Evolutionary conservation across 768 basidiomycete genomes (phyloP).

Genomic region (Leccinum imitatum): DNA sequence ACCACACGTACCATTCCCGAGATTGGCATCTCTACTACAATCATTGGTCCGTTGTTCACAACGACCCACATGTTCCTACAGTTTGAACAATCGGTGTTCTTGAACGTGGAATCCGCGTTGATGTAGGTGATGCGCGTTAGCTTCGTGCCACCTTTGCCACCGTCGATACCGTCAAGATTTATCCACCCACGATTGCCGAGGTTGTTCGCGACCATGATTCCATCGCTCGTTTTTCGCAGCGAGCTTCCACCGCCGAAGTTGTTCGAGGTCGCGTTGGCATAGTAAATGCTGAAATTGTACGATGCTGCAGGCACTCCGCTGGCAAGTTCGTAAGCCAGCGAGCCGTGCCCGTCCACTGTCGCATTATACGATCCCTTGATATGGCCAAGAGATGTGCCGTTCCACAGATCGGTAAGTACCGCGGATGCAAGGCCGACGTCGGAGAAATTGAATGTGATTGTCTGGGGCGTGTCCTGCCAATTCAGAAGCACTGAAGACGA

Average conservation of each 20-base stretch:
- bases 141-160: constrained; percentile 4
- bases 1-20: neutral
- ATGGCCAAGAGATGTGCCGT: neutral
- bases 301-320: neutral
- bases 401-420: constrained; percentile 10
- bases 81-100: constrained; percentile 6
- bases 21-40: constrained; percentile 8
- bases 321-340: constrained; percentile 8
- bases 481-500: constrained; percentile 7
- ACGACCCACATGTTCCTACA: constrained; percentile 6
- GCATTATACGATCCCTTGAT: neutral
- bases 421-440: constrained; percentile 8
- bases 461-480: constrained; percentile 2
- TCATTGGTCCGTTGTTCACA: neutral
- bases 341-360: constrained; percentile 2
- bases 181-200: constrained; percentile 7
- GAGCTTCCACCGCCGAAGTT: constrained; percentile 1
- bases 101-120: constrained; percentile 11
- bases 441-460: constrained; percentile 4
- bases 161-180: constrained; percentile 7
- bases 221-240: neutral
- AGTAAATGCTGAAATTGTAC: neutral
- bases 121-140: constrained; percentile 4
- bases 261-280: neutral
- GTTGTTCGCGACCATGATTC: neutral